phyloP scores from a whole-genome alignment of 1,284 basidiomycete genomes.

The Ganoderma sinense region DNA sequence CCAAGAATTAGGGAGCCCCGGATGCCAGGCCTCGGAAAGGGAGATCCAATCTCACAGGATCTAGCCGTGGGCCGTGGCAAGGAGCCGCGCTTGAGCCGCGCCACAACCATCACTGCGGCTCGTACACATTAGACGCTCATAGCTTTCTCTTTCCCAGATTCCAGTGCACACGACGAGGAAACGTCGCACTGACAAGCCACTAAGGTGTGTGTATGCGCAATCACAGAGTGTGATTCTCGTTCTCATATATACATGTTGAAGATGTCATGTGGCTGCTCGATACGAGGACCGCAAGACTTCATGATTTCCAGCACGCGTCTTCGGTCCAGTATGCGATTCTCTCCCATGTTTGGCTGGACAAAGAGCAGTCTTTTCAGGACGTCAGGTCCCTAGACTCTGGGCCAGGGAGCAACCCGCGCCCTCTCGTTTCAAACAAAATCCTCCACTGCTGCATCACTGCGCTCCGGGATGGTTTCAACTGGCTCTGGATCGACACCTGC shows the following conservation, averaged over 20 bases:
- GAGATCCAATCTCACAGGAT: background rate
- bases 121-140: background rate
- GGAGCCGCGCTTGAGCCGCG: no score
- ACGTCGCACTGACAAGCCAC: background rate
- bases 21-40: background rate
- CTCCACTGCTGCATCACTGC: conserved; percentile 12
- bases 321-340: conserved; percentile 19
- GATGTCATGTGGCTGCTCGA: conserved; percentile 18
- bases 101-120: background rate
- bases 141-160: background rate
- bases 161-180: background rate
- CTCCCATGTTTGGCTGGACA: conserved; percentile 19
- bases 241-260: background rate
- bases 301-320: conserved; percentile 5
- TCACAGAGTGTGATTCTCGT: no score
- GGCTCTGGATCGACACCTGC: conserved; percentile 23
- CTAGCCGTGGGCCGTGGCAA: no score
- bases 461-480: conserved; percentile 8
- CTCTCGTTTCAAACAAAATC: conserved; percentile 6
- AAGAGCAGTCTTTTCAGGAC: conserved; percentile 17
- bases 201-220: background rate
- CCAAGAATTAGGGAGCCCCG: background rate
- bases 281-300: conserved; percentile 17
- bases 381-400: conserved; percentile 9
- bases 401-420: background rate